phyloP scores from a whole-genome alignment of 129 eudicot genomes.

The Kitagawia praeruptora region DNA sequence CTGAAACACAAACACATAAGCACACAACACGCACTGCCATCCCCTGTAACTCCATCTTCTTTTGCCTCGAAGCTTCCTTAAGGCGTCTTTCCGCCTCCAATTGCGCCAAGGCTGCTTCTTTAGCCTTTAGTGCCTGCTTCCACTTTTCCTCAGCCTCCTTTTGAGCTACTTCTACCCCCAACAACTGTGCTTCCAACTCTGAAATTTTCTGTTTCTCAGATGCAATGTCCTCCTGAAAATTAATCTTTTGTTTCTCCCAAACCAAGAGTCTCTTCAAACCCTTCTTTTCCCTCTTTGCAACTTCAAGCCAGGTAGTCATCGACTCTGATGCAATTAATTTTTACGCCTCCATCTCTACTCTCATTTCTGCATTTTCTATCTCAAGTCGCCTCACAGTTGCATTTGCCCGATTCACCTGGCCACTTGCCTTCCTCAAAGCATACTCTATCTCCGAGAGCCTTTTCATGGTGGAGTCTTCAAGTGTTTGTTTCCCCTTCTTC shows the following conservation, averaged over 20 bases:
- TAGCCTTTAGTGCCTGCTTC: constrained; percentile 77
- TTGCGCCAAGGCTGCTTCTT: constrained; percentile 50
- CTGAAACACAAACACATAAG: no score
- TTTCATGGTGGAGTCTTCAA: constrained; percentile 78
- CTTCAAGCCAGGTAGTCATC: constrained; percentile 65
- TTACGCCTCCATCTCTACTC: constrained; percentile 95
- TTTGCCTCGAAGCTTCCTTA: no score
- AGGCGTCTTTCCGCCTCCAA: constrained; percentile 80
- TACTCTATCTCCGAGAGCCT: constrained; percentile 88
- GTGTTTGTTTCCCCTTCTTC: constrained; percentile 65
- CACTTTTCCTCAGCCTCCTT: constrained; percentile 84
- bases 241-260: constrained; percentile 91
- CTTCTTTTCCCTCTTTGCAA: constrained; percentile 86
- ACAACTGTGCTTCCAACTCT: constrained; percentile 53
- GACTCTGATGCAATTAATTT: constrained; percentile 94
- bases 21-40: no score
- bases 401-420: constrained; percentile 93
- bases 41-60: no score
- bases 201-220: constrained; percentile 61
- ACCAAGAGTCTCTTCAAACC: constrained; percentile 58
- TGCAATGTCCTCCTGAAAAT: constrained; percentile 84
- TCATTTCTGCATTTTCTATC: constrained; percentile 87
- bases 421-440: constrained; percentile 88
- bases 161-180: constrained; percentile 49
- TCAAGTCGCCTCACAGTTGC: constrained; percentile 79